Evolutionary conservation across 2,329 filamentous ascomycete genomes (phyloP), one percentile per base, ranked within the genome.

Genomic region (Apiospora koreana): DNA sequence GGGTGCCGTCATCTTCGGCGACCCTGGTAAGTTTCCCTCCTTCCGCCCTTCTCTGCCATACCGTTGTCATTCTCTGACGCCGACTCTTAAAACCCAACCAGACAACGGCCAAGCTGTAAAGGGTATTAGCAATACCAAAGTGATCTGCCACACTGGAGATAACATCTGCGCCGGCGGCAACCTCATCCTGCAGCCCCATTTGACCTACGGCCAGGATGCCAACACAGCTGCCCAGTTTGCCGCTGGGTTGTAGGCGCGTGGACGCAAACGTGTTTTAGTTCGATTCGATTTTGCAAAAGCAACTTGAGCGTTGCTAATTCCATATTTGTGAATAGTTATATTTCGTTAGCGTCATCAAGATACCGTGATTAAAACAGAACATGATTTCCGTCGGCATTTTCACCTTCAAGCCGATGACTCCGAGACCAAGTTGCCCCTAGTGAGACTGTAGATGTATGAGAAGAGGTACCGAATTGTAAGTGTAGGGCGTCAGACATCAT

Each of bases 131-230:
- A 69, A 50, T 68, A 71, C 69, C 8, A 72, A 67, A 9, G 73
- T 81, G 46, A 76, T 81, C 71, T 81, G 79, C 74, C 78, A 79
- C 70, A 7, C 69, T 14, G 79, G 79, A 2, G 79, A 81, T 71
- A 74, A 73, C 69, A 79, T 81, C 69, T 81, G 79, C 71, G 68
- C 73, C 2, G 77, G 78, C 1, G 75, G 75, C 31, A 75, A 72
- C 42, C 70, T 76, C 42, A 76, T 80, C 25, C 54, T 72, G 67
- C 28, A 46, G 23, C 69, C 71, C 1, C 71, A 72, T 58, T 35
- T 72, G 66, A 72, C 71, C 16, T 72, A 72, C n/a, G 64, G 69
- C 42, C 38, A 76, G 42, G 77, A 80, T 67, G 79, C 79, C 16
- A 42, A 68, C 31, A 50, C 23, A 23, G 71, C 71, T 38, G 71